Evolutionary conservation across 352 stramenopile genomes (phyloP).

Genomic region (Globisporangium perplexum): DNA sequence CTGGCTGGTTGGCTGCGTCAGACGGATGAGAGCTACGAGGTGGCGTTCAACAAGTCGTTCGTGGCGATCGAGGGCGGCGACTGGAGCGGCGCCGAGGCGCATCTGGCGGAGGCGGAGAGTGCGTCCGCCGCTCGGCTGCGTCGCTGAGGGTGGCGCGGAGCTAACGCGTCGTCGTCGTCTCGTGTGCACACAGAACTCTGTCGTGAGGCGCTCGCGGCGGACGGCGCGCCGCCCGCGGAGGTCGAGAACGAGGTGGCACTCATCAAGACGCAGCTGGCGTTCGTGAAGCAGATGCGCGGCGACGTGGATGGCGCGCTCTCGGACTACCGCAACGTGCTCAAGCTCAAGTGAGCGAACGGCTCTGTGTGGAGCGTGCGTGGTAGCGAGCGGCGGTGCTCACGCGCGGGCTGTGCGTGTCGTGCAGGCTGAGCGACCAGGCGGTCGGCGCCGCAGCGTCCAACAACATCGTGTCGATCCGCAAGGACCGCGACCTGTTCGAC

Average conservation of each 20-base stretch:
- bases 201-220: constrained; percentile 46
- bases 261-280: constrained; percentile 68
- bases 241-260: constrained; percentile 69
- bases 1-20: constrained; percentile 6
- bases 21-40: constrained; percentile 72
- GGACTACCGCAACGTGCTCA: constrained; percentile 73
- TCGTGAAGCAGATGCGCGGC: constrained; percentile 75
- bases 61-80: constrained; percentile 61
- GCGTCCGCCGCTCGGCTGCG: constrained; percentile 4
- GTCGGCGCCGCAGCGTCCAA: constrained; percentile 66
- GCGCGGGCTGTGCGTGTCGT: neutral
- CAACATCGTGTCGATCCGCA: constrained; percentile 80
- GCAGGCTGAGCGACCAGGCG: constrained; percentile 55
- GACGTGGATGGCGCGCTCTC: constrained; percentile 61
- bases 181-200: constrained; percentile 39
- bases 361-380: no score
- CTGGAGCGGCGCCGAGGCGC: constrained; percentile 36
- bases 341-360: constrained; percentile 85
- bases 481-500: constrained; percentile 74
- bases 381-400: no score
- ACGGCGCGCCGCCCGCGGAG: constrained; percentile 47
- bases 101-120: constrained; percentile 60
- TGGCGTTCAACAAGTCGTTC: constrained; percentile 85
- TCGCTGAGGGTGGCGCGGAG: neutral
- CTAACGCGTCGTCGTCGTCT: neutral